Evolutionary conservation across 306 rosid genomes (phyloP).

Genomic region (Elaeagnus macrophylla): DNA sequence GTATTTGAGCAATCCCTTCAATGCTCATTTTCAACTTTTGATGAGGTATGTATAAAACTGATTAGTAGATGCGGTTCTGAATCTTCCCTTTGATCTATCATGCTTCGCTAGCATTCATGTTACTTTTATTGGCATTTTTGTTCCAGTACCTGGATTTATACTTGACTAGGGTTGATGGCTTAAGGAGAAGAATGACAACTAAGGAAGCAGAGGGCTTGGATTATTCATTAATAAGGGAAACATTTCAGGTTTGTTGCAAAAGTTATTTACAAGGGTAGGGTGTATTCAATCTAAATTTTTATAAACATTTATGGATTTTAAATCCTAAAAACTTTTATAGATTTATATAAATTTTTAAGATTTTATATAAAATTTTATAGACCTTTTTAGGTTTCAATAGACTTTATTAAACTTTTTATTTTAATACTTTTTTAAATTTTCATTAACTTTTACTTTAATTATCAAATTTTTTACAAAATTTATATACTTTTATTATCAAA

Average conservation of each 20-base stretch:
- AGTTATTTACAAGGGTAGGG: no score
- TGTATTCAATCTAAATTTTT: no score
- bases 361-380: no score
- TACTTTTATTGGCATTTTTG: conserved; percentile 16
- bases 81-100: conserved; percentile 3
- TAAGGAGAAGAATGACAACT: conserved; percentile 70
- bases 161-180: conserved; percentile 81
- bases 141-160: conserved; percentile 77
- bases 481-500: no score
- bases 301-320: no score
- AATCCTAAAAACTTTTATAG: no score
- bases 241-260: conserved; percentile 64
- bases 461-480: no score
- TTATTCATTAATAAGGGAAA: conserved; percentile 49
- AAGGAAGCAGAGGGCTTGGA: conserved; percentile 35
- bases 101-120: conserved; percentile 1
- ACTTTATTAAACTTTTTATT: no score
- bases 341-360: no score
- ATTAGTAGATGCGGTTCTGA: conserved; percentile 2
- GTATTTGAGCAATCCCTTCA: conserved; percentile 65
- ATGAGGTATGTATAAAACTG: conserved; percentile 43
- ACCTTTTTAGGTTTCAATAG: no score
- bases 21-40: conserved; percentile 58
- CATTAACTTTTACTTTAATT: no score
- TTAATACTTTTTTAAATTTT: no score